phyloP scores from a whole-genome alignment of 139 green algal genomes.

The Diplosphaera chodatii region DNA sequence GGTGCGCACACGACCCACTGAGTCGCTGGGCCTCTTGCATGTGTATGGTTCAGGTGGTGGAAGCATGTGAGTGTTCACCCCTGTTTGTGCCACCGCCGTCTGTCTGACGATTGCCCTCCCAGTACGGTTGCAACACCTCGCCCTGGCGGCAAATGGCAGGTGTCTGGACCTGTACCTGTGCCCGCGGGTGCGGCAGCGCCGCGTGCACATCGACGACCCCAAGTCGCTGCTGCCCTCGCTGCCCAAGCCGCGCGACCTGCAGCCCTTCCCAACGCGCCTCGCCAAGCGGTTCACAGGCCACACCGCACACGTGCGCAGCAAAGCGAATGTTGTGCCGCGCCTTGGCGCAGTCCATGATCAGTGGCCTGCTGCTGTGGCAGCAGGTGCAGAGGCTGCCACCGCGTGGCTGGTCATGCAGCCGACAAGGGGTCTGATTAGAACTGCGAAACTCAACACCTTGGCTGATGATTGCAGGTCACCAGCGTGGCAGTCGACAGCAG shows the following conservation, averaged over 20 bases:
- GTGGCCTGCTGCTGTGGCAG: no score
- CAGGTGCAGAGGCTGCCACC: no score
- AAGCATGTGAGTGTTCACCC: no score
- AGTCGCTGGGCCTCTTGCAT: no score
- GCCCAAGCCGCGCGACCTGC: constrained; percentile 86
- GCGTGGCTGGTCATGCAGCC: neutral
- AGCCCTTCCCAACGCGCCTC: constrained; percentile 84
- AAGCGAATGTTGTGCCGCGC: neutral
- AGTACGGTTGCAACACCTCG: no score
- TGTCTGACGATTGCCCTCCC: no score
- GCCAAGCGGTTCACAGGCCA: constrained; percentile 77
- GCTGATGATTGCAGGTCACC: constrained; percentile 37
- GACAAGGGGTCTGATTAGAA: no score
- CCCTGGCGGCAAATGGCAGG: neutral
- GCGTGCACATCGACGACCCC: constrained; percentile 66
- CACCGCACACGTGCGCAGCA: constrained; percentile 38
- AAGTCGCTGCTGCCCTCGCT: constrained; percentile 85
- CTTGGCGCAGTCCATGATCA: neutral
- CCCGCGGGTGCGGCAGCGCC: constrained; percentile 69
- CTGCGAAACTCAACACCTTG: no score
- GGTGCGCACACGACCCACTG: no score
- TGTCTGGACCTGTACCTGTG: constrained; percentile 98
- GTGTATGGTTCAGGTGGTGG: no score
- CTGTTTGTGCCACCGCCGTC: no score
- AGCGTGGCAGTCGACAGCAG: constrained; percentile 52